Evolutionary conservation across 2,329 filamentous ascomycete species (phyloP), one percentile per base, ranked within the genome.

Genomic region (Penicillium carneum): DNA sequence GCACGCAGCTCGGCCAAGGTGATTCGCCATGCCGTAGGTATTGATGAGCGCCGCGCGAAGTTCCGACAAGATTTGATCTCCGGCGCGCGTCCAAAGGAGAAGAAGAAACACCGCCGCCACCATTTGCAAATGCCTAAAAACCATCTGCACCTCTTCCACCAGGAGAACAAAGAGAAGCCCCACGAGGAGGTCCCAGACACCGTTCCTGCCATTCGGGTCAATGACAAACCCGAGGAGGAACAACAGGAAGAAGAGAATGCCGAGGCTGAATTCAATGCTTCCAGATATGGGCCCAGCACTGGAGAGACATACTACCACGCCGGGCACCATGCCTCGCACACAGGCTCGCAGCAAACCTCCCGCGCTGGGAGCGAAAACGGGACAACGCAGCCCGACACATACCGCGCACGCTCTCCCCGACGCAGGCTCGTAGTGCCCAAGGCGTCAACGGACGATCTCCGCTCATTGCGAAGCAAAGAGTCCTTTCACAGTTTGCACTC

Each of bases 51-150:
- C 11, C 79, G 85, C 39, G 84, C 84, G 29, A 87, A 87, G 65
- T 87, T 87, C 63, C 77, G 84, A 34, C 83, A 85, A 66, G 84
- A 86, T 67, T 72, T 87, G 6, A 83, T 87, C 29, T 83, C 82
- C 0, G 81, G 82, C 69, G 77, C 4, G 69, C 69, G 70, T 26
- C 65, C 58, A 39, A 55, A 64, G 10, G 61, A 63, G 65, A 67
- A 66, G 39, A 69, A 63, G 46, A 61, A 67, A 26, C 54, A 58
- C 8, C 63, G 34, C 26, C 72, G 66, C 45, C 71, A 65, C 45
- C 64, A 58, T 14, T 69, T 63, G 62, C 67, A 68, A 52, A 67
- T 66, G 23, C 57, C 51, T 56, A 61, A 66, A 18, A 59, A 68
- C 20, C 66, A 72, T 49, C 49, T 74, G 18, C 69, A 74, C 29